phyloP scores from a whole-genome alignment of 1,139 yeast species.

The Hanseniaspora uvarum region DNA sequence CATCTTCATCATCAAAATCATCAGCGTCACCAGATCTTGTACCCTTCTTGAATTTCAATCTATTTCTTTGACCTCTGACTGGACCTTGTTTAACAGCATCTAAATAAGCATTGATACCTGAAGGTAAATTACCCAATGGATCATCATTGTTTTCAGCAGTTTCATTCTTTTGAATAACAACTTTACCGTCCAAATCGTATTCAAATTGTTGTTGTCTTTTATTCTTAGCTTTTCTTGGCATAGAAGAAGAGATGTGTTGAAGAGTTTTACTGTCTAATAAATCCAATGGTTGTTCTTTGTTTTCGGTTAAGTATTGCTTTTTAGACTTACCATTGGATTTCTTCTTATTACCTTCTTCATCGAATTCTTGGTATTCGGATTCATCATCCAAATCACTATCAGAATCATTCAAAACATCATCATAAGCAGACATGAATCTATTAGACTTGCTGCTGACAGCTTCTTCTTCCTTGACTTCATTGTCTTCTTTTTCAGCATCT shows the following conservation, averaged over 20 bases:
- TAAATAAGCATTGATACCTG: conserved; percentile 79
- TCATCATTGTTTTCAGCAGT: conserved; percentile 33
- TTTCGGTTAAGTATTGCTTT: conserved; percentile 62
- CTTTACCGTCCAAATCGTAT: conserved; percentile 48
- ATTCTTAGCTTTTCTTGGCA: conserved; percentile 48
- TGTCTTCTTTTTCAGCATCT: conserved; percentile 43
- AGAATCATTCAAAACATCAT: conserved; percentile 51
- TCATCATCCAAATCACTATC: conserved; percentile 33
- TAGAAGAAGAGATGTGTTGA: conserved; percentile 78
- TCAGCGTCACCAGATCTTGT: conserved; percentile 45
- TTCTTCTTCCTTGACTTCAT: conserved; percentile 26
- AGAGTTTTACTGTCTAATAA: conserved; percentile 74
- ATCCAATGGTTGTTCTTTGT: conserved; percentile 77
- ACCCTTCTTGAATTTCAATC: conserved; percentile 69
- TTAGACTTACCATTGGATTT: conserved; percentile 29
- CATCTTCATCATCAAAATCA: conserved; percentile 37
- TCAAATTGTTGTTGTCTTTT: conserved; percentile 41
- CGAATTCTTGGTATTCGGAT: conserved; percentile 25
- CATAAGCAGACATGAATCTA: conserved; percentile 70
- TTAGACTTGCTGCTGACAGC: conserved; percentile 26
- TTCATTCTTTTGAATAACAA: conserved; percentile 35
- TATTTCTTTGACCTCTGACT: conserved; percentile 81
- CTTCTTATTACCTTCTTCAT: conserved; percentile 27
- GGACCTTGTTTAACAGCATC: conserved; percentile 93
- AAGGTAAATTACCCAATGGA: conserved; percentile 36